Percentiles rank a stretch among this genome's conserved stretches.
These are phyloP conservation scores for Chondrus crispus DNA, from an alignment of 23 red algal genomes.

Conservation along the genomic window DNA sequence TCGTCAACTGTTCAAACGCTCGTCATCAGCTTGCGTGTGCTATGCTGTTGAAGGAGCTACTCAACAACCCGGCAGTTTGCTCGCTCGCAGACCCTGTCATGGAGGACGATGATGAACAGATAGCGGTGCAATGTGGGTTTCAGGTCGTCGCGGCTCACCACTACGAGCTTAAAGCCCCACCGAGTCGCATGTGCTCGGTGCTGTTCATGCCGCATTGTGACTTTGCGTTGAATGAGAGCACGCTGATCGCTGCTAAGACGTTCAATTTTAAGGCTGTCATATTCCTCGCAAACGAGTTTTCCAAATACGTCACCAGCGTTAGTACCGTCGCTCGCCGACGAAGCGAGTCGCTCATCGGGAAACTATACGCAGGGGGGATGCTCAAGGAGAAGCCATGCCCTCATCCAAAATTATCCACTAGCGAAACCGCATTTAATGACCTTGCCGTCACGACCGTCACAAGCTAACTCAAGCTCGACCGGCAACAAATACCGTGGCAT, in stretches of 20 bases:
- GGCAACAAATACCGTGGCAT: no score
- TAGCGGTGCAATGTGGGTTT: neutral
- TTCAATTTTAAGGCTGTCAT: neutral
- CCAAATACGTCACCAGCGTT: neutral
- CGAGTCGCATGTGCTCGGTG: neutral
- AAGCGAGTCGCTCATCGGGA: neutral
- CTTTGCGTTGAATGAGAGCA: neutral
- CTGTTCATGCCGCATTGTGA: conserved; percentile 50
- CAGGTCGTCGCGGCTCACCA: neutral
- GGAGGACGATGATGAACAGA: neutral
- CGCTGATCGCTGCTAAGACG: neutral
- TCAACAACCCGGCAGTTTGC: neutral
- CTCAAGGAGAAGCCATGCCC: conserved; percentile 40
- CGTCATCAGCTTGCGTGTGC: conserved; percentile 60
- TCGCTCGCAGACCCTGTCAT: conserved; percentile 24
- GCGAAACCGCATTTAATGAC: conserved; percentile 54
- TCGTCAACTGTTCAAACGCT: neutral
- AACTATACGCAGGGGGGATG: neutral
- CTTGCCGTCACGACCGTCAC: neutral
- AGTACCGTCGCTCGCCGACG: neutral
- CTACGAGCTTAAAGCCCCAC: neutral
- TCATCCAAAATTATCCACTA: conserved; percentile 8
- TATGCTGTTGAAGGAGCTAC: conserved; percentile 1
- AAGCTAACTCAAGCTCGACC: no score
- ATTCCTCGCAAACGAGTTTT: conserved; percentile 32